phyloP scores from a whole-genome alignment of 164 flowering plant genomes.

The Vitis riparia region DNA sequence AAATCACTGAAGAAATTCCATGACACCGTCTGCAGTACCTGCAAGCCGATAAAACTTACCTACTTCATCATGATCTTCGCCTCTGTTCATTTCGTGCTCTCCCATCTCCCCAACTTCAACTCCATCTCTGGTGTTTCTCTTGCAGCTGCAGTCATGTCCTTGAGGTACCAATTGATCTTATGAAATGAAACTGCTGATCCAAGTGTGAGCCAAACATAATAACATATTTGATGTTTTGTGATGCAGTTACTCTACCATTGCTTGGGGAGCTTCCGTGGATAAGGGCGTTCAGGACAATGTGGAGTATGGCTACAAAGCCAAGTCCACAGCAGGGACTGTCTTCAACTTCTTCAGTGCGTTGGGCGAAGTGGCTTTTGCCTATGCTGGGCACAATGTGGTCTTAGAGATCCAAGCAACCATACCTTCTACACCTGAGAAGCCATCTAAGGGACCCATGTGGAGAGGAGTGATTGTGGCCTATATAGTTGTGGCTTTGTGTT shows the following conservation, averaged over 20 bases:
- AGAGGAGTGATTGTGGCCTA: constrained; percentile 52
- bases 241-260: constrained; percentile 53
- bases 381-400: constrained; percentile 63
- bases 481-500: constrained; percentile 50
- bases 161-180: constrained; percentile 24
- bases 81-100: constrained; percentile 46
- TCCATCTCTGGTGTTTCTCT: constrained; percentile 51
- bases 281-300: constrained; percentile 41
- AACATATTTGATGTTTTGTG: neutral
- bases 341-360: constrained; percentile 48
- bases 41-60: constrained; percentile 33
- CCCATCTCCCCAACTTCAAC: constrained; percentile 60
- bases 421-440: constrained; percentile 56
- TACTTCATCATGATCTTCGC: constrained; percentile 51
- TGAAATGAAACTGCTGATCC: too few relatives aligned
- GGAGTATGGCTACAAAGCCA: constrained; percentile 31
- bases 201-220: too few relatives aligned
- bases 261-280: constrained; percentile 43
- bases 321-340: constrained; percentile 24
- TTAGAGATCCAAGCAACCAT: constrained; percentile 60
- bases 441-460: constrained; percentile 60
- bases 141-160: constrained; percentile 59
- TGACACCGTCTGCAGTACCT: constrained; percentile 21
- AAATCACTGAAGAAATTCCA: constrained; percentile 47
- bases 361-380: constrained; percentile 57